A percentile compares a stretch with the other conserved stretches of the same genome.
phyloP scores from a whole-genome alignment of 1,139 yeast species.

The Meyerozyma athensensis region DNA sequence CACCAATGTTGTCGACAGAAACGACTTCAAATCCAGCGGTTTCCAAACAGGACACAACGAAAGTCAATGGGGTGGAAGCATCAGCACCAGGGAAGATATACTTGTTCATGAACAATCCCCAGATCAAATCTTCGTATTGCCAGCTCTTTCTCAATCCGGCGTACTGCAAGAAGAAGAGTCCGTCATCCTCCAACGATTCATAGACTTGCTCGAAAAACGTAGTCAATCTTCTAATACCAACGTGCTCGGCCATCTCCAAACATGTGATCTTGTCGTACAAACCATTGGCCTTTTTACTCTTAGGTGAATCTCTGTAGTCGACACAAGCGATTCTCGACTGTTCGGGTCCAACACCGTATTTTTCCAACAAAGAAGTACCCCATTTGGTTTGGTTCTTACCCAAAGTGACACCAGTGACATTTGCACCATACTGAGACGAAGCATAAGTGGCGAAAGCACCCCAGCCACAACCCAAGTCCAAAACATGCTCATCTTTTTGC shows the following conservation, averaged over 20 bases:
- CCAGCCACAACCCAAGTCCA: slow-evolving; percentile 96
- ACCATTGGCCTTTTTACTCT: slow-evolving; percentile 51
- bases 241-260: slow-evolving; percentile 96
- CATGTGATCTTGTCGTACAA: slow-evolving; percentile 85
- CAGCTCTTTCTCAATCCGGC: slow-evolving; percentile 89
- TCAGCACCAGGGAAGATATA: slow-evolving; percentile 97
- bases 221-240: slow-evolving; percentile 81
- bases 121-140: slow-evolving; percentile 91
- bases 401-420: slow-evolving; percentile 83
- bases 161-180: slow-evolving; percentile 79
- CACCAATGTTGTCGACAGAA: slow-evolving; percentile 84
- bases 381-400: slow-evolving; percentile 90
- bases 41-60: slow-evolving; percentile 73
- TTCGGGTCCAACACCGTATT: slow-evolving; percentile 62
- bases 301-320: slow-evolving; percentile 90
- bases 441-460: slow-evolving; percentile 88
- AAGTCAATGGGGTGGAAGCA: slow-evolving; percentile 90
- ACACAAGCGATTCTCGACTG: slow-evolving; percentile 78
- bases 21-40: slow-evolving; percentile 84
- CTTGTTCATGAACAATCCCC: slow-evolving; percentile 97
- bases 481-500: slow-evolving; percentile 64
- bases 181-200: slow-evolving; percentile 88
- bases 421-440: slow-evolving; percentile 77
- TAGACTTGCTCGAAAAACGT: slow-evolving; percentile 74
- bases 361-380: slow-evolving; percentile 68